Conservation (phyloP, 2,329 filamentous ascomycete genomes). For the Dryadomyces sulphureus region DNA sequence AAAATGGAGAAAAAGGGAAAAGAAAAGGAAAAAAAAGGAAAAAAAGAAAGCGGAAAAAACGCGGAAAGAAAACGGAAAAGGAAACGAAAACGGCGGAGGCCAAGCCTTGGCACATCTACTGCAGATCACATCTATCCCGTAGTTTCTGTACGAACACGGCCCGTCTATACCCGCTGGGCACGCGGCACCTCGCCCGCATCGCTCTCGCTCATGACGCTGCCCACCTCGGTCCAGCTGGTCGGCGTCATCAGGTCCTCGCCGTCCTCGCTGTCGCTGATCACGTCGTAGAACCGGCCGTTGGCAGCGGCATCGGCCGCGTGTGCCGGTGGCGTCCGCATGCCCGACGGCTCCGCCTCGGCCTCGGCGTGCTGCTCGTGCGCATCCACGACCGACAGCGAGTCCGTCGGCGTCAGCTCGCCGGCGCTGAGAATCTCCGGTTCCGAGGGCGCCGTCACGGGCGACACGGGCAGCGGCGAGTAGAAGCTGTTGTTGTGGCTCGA, state of each 20-base stretch:
- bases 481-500: conserved; percentile 31
- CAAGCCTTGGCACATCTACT: too few species aligned
- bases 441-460: conserved; percentile 32
- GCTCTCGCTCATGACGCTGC: conserved; percentile 44
- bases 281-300: conserved; percentile 25
- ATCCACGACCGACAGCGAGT: conserved; percentile 39
- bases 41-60: not conserved
- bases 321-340: conserved; percentile 13
- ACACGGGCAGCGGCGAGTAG: conserved; percentile 44
- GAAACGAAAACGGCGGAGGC: not conserved
- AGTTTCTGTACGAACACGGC: too few species aligned
- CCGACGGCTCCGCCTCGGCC: conserved; percentile 11
- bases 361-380: conserved; percentile 24
- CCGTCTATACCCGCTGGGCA: not conserved
- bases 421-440: conserved; percentile 37
- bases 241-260: conserved; percentile 42
- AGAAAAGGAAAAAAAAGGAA: not conserved
- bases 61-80: not conserved
- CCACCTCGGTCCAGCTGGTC: conserved; percentile 50
- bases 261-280: conserved; percentile 42
- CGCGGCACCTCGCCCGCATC: conserved; percentile 19
- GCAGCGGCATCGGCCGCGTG: not conserved
- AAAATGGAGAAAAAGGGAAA: not conserved
- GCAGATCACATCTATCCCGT: too few species aligned
- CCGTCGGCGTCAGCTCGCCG: conserved; percentile 43